Evolutionary conservation across 257 asterid genomes (phyloP).

Genomic region (Osmanthus fragrans): DNA sequence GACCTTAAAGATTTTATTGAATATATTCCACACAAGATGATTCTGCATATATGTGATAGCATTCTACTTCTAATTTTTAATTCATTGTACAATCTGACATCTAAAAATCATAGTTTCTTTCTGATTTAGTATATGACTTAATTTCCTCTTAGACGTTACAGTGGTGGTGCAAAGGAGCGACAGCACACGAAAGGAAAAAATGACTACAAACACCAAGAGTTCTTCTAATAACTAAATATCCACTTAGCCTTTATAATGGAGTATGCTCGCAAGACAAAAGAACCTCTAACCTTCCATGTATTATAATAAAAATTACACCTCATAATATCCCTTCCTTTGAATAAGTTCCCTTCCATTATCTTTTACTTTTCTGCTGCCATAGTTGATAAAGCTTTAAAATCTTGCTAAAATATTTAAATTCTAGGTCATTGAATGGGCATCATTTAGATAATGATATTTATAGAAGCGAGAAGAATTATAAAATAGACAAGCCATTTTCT

Average conservation of each 20-base stretch:
- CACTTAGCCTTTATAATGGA: too few species aligned
- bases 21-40: neutral
- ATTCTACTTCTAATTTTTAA: neutral
- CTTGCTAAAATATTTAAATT: neutral
- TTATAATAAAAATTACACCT: neutral
- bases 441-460: neutral
- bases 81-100: neutral
- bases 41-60: neutral
- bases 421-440: neutral
- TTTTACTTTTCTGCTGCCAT: neutral
- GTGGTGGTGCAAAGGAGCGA: neutral
- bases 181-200: too few species aligned
- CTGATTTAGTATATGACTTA: neutral
- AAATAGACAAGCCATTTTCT: neutral
- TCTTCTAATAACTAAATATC: too few species aligned
- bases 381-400: neutral
- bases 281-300: neutral
- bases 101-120: neutral
- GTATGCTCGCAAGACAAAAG: too few species aligned
- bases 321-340: neutral
- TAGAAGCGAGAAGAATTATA: neutral
- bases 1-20: neutral
- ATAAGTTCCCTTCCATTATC: slow-evolving; percentile 3
- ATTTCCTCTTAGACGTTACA: neutral
- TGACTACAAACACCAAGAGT: too few species aligned